A percentile compares a stretch with the other conserved stretches of the same genome.
Evolutionary conservation across 345 rosid species (phyloP).

Genomic region (Clarkia xantiana): DNA sequence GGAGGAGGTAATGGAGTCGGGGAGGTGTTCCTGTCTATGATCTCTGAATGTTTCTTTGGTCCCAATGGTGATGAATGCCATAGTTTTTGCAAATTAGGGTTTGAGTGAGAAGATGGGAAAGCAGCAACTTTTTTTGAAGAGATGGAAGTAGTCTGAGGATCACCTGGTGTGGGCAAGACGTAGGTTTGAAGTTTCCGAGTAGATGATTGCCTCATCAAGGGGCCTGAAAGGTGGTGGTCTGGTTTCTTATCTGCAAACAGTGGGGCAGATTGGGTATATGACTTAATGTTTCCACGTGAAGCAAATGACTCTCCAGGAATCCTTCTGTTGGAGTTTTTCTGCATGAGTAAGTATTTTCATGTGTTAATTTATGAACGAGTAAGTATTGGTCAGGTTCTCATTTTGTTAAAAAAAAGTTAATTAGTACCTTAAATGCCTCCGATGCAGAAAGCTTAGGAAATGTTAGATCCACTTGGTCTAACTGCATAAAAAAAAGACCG

Average conservation of each 20-base stretch:
- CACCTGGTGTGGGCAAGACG: conserved; percentile 74
- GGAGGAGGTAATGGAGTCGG: conserved; percentile 48
- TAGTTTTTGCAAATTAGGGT: conserved; percentile 23
- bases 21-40: conserved; percentile 19
- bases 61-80: conserved; percentile 80
- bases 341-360: conserved; percentile 23
- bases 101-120: conserved; percentile 26
- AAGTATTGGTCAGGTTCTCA: conserved; percentile 19
- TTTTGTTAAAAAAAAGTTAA: conserved; percentile 18
- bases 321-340: conserved; percentile 30
- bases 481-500: conserved; percentile 29
- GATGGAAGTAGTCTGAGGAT: conserved; percentile 34
- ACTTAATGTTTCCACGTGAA: conserved; percentile 21
- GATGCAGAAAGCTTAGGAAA: conserved; percentile 33
- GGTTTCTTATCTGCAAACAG: conserved; percentile 40
- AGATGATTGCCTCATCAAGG: conserved; percentile 30
- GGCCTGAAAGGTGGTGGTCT: conserved; percentile 44
- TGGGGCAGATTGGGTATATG: conserved; percentile 67
- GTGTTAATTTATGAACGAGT: conserved; percentile 25
- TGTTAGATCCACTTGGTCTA: conserved; percentile 48
- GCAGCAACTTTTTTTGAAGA: conserved; percentile 20
- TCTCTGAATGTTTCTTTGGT: conserved; percentile 18
- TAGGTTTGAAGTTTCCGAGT: conserved; percentile 61
- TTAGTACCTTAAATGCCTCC: conserved; percentile 38
- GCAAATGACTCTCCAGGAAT: conserved; percentile 27